Percentiles rank a stretch among this genome's conserved stretches.
Evolutionary conservation across 1,284 basidiomycete species (phyloP).

Genomic region (Puccinia polysora): DNA sequence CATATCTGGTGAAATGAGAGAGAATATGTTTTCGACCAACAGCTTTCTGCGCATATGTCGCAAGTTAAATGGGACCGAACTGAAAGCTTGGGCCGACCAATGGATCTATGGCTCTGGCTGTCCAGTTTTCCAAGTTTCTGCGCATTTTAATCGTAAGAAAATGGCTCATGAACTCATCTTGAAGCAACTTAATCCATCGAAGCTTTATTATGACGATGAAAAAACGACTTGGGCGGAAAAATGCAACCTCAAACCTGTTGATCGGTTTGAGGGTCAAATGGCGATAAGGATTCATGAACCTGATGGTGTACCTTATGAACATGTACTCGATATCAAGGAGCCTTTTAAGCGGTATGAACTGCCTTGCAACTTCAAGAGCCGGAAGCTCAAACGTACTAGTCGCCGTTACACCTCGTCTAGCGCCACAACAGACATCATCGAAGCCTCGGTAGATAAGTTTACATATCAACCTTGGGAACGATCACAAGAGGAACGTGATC

Average conservation of each 20-base stretch:
- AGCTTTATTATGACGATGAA: conserved; percentile 59
- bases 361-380: conserved; percentile 99
- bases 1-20: conserved; percentile 76
- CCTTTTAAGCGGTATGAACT: conserved; percentile 88
- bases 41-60: conserved; percentile 85
- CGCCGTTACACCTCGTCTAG: conserved; percentile 87
- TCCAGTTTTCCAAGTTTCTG: conserved; percentile 80
- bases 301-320: conserved; percentile 97
- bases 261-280: conserved; percentile 92
- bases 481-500: conserved; percentile 72
- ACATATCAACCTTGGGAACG: conserved; percentile 96
- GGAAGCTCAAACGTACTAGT: conserved; percentile 87
- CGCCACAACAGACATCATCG: conserved; percentile 70
- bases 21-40: conserved; percentile 68
- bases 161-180: conserved; percentile 95
- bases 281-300: conserved; percentile 98
- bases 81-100: conserved; percentile 85
- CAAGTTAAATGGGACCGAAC: conserved; percentile 67
- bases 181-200: conserved; percentile 76
- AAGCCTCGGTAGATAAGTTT: conserved; percentile 90
- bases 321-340: conserved; percentile 85
- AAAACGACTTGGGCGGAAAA: conserved; percentile 65
- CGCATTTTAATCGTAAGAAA: conserved; percentile 94
- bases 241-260: conserved; percentile 66
- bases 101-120: conserved; percentile 99